Evolutionary conservation across 2,329 filamentous ascomycete species (phyloP).

Genomic region (Diplocarpon rosae): DNA sequence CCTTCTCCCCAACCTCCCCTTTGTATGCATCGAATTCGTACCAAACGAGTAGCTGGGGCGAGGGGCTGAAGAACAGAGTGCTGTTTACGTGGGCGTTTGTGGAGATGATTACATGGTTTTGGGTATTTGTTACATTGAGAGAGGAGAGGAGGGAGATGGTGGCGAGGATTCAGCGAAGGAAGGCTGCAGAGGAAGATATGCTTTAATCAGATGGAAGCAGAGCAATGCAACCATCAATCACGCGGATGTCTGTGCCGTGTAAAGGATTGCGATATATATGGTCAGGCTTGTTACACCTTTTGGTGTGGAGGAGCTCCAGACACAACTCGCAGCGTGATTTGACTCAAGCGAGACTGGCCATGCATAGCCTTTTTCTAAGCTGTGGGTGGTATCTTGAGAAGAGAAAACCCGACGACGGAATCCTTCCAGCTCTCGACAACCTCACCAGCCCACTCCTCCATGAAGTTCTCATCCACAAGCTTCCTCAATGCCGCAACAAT

Average conservation of each 20-base stretch:
- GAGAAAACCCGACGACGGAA: constrained; percentile 21
- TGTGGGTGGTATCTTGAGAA: constrained; percentile 8
- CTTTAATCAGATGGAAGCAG: constrained; percentile 10
- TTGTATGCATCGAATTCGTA: constrained; percentile 32
- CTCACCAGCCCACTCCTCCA: constrained; percentile 27
- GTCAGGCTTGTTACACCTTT: not conserved
- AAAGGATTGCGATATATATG: not conserved
- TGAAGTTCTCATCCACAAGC: constrained; percentile 21
- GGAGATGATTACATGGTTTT: constrained; percentile 80
- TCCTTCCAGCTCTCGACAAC: constrained; percentile 27
- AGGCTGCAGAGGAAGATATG: constrained; percentile 29
- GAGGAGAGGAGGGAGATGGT: constrained; percentile 44
- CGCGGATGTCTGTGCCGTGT: not conserved
- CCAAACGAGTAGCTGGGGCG: constrained; percentile 39
- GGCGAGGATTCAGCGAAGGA: constrained; percentile 23
- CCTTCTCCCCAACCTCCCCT: constrained; percentile 43
- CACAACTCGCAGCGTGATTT: too few relatives aligned
- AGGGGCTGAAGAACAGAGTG: constrained; percentile 70
- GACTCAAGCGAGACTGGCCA: too few relatives aligned
- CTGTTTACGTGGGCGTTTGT: constrained; percentile 78
- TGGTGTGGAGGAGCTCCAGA: not conserved
- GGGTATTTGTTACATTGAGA: constrained; percentile 61
- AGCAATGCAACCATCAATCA: not conserved
- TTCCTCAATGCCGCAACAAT: constrained; percentile 15
- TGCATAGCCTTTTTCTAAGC: too few relatives aligned